phyloP scores from a whole-genome alignment of 1,139 yeast species.

The Yamadazyma trypodendri region DNA sequence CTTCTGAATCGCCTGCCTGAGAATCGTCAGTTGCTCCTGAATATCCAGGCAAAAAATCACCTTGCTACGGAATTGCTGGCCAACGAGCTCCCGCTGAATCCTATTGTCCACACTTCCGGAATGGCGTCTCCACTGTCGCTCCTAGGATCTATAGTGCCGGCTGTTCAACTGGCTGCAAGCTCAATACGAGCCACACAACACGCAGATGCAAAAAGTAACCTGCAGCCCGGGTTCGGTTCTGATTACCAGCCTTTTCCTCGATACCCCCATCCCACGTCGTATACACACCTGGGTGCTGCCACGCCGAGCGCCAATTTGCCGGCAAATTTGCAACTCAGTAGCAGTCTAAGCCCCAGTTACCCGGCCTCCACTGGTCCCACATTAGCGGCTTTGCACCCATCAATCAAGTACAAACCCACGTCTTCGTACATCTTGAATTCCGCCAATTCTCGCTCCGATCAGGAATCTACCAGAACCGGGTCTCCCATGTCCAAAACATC shows the following conservation, averaged over 20 bases:
- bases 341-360: background rate
- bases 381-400: conserved; percentile 8
- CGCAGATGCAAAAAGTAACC: background rate
- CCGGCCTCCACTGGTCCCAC: conserved; percentile 3
- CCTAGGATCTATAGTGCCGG: background rate
- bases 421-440: conserved; percentile 4
- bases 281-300: too few species aligned
- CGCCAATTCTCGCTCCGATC: conserved; percentile 5
- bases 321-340: background rate
- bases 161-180: too few species aligned
- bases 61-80: too few species aligned
- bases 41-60: too few species aligned
- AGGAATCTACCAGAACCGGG: conserved; percentile 10
- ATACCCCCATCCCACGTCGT: background rate
- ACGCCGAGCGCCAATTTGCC: too few species aligned
- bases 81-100: too few species aligned
- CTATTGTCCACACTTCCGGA: too few species aligned
- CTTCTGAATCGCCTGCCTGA: too few species aligned
- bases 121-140: background rate
- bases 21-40: too few species aligned
- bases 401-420: conserved; percentile 6
- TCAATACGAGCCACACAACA: too few species aligned
- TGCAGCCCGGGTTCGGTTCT: background rate
- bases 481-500: conserved; percentile 14
- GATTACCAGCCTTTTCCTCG: background rate